Conservation (phyloP, 768 basidiomycete species). For the Leucocoprinus sp. region DNA sequence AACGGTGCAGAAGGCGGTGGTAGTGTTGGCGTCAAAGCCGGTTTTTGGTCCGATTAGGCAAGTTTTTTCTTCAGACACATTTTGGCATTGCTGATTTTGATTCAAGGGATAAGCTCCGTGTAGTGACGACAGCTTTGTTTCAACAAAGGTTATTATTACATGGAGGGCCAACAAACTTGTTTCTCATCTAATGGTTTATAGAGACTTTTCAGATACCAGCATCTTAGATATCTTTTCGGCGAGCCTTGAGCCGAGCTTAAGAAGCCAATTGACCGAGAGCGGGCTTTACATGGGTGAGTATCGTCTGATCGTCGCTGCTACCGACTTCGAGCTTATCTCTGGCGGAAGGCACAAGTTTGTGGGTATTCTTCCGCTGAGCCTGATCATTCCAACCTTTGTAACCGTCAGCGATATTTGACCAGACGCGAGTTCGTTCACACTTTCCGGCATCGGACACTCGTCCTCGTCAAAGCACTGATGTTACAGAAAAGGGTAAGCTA, state of each 20-base stretch:
- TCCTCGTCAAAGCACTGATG: conserved; percentile 93
- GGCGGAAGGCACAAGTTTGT: conserved; percentile 62
- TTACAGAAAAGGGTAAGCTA: conserved; percentile 77
- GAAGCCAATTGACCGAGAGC: conserved; percentile 81
- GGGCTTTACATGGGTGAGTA: conserved; percentile 88
- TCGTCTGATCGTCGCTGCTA: neutral
- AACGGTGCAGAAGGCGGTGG: conserved; percentile 96
- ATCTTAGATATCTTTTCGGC: conserved; percentile 85
- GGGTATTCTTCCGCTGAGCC: conserved; percentile 16
- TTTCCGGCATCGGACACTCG: conserved; percentile 85
- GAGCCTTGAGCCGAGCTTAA: conserved; percentile 68
- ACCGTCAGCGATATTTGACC: neutral
- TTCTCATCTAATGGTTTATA: conserved; percentile 17
- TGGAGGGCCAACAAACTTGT: neutral
- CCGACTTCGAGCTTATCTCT: conserved; percentile 1
- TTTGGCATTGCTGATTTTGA: neutral
- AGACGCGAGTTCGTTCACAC: conserved; percentile 90
- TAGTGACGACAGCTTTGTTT: conserved; percentile 89
- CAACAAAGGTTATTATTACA: conserved; percentile 54
- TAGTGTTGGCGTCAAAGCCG: conserved; percentile 85
- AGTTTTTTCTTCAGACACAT: neutral
- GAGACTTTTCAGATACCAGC: conserved; percentile 80
- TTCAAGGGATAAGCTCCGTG: conserved; percentile 80
- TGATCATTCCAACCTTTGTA: conserved; percentile 1
- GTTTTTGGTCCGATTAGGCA: conserved; percentile 92